Base-by-base conservation (phyloP, 495 filamentous ascomycete genomes). In the Podospora bellae-mahoneyi region DNA sequence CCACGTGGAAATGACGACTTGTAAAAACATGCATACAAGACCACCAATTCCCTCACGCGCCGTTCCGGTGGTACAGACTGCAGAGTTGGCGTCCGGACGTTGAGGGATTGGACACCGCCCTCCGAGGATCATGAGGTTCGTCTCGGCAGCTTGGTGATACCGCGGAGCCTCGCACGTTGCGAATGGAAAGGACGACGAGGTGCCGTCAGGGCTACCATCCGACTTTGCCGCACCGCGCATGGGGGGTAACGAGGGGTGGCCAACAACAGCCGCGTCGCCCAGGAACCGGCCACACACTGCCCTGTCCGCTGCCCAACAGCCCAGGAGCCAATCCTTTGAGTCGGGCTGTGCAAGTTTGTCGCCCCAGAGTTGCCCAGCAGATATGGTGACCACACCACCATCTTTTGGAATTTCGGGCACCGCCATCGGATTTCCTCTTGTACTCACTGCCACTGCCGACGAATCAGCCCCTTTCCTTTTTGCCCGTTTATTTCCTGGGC, bases 321-420 rank as follows among this genome's bases (percentile, higher is more conserved):
- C 23, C 55, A 19, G 6, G 55, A 58, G 23, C 55, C n/a, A 20
- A 20, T 58, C 23, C 23, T 26, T 19, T 58, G 55, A 7, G 55
- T 4, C n/a, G n/a, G 55, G 55, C 55, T 58, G 55, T 58, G 55
- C 55, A 58, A 19, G 1, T 26, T 58, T 58, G n/a, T 58, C 55
- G 23, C 23, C 39, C 39, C 39, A 10, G 18, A 58, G 55, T 58
- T 26, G 23, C 55, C 55, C 55, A 58, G 55, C 55, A 18, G n/a
- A 58, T 58, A 58, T 26, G 19, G n/a, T 58, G 55, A 58, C 55
- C 55, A 58, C 55, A 58, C 55, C 55, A 58, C 55, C n/a, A 20
- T 19, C 55, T 20, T 58, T 20, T 58, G 55, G 55, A 19, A 58
- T 58, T 26, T 58, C 18, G 55, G 55, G 55, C 55, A 20, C 55